Percentiles rank a stretch among this genome's conserved stretches.
Evolutionary conservation across 1,284 basidiomycete genomes (phyloP).

Genomic region (Trichosporon sp.): DNA sequence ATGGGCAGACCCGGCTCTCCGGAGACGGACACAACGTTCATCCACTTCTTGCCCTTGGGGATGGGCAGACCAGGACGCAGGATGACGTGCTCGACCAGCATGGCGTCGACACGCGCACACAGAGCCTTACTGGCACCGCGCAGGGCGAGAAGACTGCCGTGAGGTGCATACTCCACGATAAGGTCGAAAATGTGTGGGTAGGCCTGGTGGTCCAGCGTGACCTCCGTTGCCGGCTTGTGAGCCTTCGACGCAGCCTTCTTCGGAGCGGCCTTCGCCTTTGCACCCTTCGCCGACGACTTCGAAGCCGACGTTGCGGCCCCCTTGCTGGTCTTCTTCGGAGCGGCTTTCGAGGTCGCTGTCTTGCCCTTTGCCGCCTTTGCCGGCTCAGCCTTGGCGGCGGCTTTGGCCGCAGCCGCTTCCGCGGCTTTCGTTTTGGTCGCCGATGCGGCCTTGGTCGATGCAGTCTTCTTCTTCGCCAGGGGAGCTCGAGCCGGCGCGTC

Average conservation of each 20-base stretch:
- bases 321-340: not conserved
- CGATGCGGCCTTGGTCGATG: not conserved
- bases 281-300: not conserved
- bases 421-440: not conserved
- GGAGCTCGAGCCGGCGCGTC: not conserved
- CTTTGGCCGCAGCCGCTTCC: not conserved
- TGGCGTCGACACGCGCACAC: slow-evolving; percentile 16
- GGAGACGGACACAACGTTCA: not conserved
- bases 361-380: not conserved
- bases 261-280: not conserved
- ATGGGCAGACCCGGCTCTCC: not conserved
- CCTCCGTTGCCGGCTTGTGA: not conserved
- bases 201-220: slow-evolving; percentile 3
- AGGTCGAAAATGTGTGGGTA: slow-evolving; percentile 25
- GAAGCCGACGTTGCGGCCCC: too few relatives aligned
- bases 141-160: slow-evolving; percentile 5
- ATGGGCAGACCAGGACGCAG: not conserved
- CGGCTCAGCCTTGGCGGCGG: not conserved
- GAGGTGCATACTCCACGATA: slow-evolving; percentile 1
- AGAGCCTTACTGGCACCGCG: slow-evolving; percentile 15
- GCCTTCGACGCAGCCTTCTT: not conserved
- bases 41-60: not conserved
- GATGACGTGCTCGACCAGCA: slow-evolving; percentile 11
- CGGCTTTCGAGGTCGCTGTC: not conserved
- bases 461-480: slow-evolving; percentile 1